Evolutionary conservation across 352 stramenopile species (phyloP), one percentile per base, ranked within the genome.

Genomic region (Pythium dissimile): DNA sequence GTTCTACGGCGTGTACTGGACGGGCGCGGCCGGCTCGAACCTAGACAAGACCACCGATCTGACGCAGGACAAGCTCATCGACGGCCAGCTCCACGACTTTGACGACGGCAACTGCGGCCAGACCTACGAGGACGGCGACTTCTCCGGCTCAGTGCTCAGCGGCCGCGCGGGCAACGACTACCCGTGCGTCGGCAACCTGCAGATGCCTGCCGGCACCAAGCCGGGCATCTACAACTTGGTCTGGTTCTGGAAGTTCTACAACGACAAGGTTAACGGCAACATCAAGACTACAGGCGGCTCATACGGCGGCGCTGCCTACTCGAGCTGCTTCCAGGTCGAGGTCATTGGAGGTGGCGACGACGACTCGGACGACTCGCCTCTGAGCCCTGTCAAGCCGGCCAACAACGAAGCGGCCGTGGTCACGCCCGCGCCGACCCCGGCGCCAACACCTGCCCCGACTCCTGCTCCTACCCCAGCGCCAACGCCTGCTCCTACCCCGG

Each of bases 201-300:
- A 61, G 6, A 72, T 86, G 9, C 78, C 75, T 24, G 48, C 30
- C 2, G 72, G 66, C 31, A 84, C 72, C 13, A 60, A 67, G 32
- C 28, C 80, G 1, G 75, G 80, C 0, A 24, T 80, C 7, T 87
- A 89, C 63, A 77, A 84, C 50, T 59, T 89, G 45, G 75, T 89
- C 20, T 89, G 79, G 77, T 87, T 73, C 59, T 89, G 80, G 80
- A 82, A 78, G 50, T 86, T 80, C 9, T 87, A 89, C 65, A 77
- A 85, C 50, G 61, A 88, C 54, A 56, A 67, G 39, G 65, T 71
- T 8, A 84, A 83, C 59, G 58, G 64, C 31, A 67, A 67, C 20
- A 75, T 84, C 44, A 62, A 71, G 32, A 84, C 74, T 0, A 70
- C 61, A 24, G 71, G 62, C 30, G 50, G 75, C 28, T 69, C 54